Evolutionary conservation across 2,329 filamentous ascomycete genomes (phyloP), one percentile per base, ranked within the genome.

Genomic region (Alternaria angustiovoidea): DNA sequence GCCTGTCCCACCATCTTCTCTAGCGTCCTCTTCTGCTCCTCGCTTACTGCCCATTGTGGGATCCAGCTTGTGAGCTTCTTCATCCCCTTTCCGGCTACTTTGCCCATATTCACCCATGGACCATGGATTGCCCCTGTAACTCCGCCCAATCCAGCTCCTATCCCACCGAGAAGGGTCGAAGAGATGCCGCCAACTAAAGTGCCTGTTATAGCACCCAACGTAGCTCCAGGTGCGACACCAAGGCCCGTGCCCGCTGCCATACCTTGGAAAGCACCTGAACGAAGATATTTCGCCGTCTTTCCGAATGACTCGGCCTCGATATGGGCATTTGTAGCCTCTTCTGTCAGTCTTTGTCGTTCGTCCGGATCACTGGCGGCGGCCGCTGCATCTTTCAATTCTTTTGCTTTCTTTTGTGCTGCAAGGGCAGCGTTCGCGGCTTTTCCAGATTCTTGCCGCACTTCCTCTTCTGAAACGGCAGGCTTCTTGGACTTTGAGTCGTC

Each of bases 271-370:
- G 68, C 57, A 3, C 68, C 68, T 11, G 68, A 71, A 24, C 65
- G 67, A 18, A 70, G 55, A 54, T 71, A 71, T 16, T 65, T 68
- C 52, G 68, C 68, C n/a, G 68, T 70, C 41, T 71, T 71, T 12
- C 68, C 68, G 12, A 71, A 64, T 1, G 68, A 70, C 42, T 70
- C 66, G 4, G 68, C 68, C 53, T 70, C 65, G 6, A 71, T 63
- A 30, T 70, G 64, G 20, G 62, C 58, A 18, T 71, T 62, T 16
- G 67, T 61, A 14, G 68, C 67, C 59, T 68, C 44, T 57, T 67
- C 65, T 52, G 69, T 67, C n/a, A 70, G 32, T 41, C 56, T 69
- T 46, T 73, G 57, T 43, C 66, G 64, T 54, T 64, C 60, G 9
- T 66, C 64, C n/a, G 66, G 54, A 39, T 66, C 59, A 9, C 64